Evolutionary conservation across 495 filamentous ascomycete species (phyloP), one percentile per base, ranked within the genome.

Genomic region (Penicillium chermesinum): DNA sequence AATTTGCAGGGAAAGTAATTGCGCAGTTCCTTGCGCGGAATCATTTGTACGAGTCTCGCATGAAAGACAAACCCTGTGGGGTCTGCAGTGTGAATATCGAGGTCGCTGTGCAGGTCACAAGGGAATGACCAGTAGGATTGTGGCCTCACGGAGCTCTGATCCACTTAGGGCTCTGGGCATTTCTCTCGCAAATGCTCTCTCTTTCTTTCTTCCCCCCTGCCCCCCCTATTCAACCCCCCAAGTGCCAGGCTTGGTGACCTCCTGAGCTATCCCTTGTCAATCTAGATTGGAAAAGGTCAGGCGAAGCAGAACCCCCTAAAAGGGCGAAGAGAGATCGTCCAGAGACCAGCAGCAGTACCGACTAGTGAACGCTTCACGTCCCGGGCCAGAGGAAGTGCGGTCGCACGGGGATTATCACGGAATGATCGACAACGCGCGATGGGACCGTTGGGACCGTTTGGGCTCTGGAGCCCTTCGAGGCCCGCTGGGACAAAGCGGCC

Each of bases 371-470:
- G 9, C n/a, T 20, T 19, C 20, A 12, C 2, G 16, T 18, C 1
- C 38, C 19, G 20, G n/a, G 40, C 10, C 9, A 30, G 20, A 32
- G 22, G 38, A 41, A 41, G 10, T 30, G 25, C 25, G 25, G 5
- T 10, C 25, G 25, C 25, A 30, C 25, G 25, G 25, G 25, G 25
- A 30, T 30, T 30, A 5, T 14, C 12, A 17, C 10, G 30, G 19
- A 54, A 50, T 53, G 58, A 61, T 61, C 58, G 55, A 61, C 55
- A 51, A 47, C 14, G 34, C 34, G 35, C 22, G 30, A 46, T 54
- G 43, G 43, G 44, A 58, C 55, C 58, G 58, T 62, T 62, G 45
- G 21, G 56, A 54, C 58, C 50, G 55, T 58, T 59, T 49, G 21
- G 49, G n/a, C n/a, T n/a, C n/a, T n/a, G n/a, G n/a, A n/a, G n/a